Conservation (phyloP, 2,329 filamentous ascomycete genomes). For the Fusarium sp. region DNA sequence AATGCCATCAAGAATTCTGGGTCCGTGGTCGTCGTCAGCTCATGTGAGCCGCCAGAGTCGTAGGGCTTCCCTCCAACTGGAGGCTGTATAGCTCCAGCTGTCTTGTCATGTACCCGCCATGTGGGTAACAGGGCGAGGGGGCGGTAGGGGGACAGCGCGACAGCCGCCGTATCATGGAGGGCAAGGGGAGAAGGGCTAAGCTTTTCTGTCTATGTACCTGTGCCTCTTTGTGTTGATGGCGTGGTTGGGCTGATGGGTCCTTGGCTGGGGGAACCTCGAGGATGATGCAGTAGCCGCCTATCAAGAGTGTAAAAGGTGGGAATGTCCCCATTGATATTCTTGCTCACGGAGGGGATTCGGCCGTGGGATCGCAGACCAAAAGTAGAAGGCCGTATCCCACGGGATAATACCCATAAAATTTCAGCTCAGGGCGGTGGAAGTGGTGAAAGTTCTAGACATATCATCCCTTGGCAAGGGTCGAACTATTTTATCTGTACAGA, state of each 20-base stretch:
- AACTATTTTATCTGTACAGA: background rate
- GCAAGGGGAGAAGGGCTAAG: constrained; percentile 4
- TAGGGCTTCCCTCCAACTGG: background rate
- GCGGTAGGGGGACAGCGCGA: background rate
- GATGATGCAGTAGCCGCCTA: background rate
- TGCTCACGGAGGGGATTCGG: background rate
- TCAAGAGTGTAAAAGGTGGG: background rate
- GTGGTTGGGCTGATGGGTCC: background rate
- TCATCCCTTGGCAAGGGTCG: background rate
- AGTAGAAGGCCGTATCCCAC: background rate
- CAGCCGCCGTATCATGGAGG: background rate
- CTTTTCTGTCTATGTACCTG: constrained; percentile 2
- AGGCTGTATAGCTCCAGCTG: background rate
- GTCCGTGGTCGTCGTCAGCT: constrained; percentile 31
- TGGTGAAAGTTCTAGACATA: background rate
- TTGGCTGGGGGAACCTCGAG: background rate
- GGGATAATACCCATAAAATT: background rate
- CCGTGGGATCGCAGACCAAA: background rate
- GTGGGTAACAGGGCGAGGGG: background rate
- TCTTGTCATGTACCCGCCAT: background rate
- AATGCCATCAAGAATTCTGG: constrained; percentile 9
- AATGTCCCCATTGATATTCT: background rate
- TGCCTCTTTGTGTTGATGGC: constrained; percentile 23
- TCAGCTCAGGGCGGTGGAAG: background rate
- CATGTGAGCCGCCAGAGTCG: constrained; percentile 5